Evolutionary conservation across 139 green algal genomes (phyloP).

Genomic region (Pycnococcus provasolii): DNA sequence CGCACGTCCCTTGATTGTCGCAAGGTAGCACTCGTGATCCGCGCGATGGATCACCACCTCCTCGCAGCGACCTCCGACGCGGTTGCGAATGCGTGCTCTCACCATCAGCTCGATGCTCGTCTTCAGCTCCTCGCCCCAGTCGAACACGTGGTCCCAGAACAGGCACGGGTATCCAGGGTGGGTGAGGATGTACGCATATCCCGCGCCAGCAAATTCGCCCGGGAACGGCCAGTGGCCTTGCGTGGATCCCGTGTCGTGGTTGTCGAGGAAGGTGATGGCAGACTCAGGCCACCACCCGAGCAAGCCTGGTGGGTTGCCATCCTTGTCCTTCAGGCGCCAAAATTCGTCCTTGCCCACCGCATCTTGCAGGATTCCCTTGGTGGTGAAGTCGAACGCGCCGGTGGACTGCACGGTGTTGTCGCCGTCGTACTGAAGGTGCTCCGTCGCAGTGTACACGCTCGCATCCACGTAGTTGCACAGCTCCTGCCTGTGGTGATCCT

Average conservation of each 20-base stretch:
- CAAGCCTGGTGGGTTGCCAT: constrained; percentile 39
- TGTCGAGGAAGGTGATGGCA: constrained; percentile 52
- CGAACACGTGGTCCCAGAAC: constrained; percentile 73
- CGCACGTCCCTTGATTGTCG: too few species aligned
- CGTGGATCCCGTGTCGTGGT: constrained; percentile 50
- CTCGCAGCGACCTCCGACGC: constrained; percentile 16
- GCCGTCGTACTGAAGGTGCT: neutral
- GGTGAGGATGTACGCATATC: constrained; percentile 91
- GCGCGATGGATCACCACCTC: neutral
- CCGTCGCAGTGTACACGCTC: neutral
- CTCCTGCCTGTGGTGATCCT: constrained; percentile 36
- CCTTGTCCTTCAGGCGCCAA: constrained; percentile 27
- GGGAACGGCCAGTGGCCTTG: constrained; percentile 53
- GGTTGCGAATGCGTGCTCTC: constrained; percentile 47
- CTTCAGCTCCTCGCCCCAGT: constrained; percentile 41
- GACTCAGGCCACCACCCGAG: constrained; percentile 43
- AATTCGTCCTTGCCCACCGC: constrained; percentile 20
- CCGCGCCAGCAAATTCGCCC: constrained; percentile 38
- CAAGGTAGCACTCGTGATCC: neutral
- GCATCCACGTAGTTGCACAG: constrained; percentile 34
- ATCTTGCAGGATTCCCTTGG: constrained; percentile 45
- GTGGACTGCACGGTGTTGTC: constrained; percentile 22
- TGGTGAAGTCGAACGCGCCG: constrained; percentile 49
- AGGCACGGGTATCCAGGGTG: constrained; percentile 82
- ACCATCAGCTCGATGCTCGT: constrained; percentile 65